Evolutionary conservation across 495 filamentous ascomycete species (phyloP).

Genomic region (Lasiosphaeris hirsuta): DNA sequence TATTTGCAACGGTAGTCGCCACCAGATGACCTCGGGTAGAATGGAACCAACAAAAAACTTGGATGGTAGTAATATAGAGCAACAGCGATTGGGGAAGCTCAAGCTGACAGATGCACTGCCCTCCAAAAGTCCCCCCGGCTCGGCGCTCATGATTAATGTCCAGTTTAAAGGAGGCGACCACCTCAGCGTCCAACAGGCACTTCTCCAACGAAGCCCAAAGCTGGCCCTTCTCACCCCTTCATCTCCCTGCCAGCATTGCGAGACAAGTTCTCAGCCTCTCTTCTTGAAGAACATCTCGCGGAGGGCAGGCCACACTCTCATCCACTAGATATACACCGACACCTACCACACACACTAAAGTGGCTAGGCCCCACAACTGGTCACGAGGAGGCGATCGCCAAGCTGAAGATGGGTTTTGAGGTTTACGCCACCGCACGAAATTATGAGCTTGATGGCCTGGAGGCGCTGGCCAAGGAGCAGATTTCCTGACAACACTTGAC

Average conservation of each 20-base stretch:
- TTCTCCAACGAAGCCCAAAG: not conserved
- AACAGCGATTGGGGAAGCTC: no score
- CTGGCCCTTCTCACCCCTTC: not conserved
- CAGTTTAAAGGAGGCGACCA: not conserved
- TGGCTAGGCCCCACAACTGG: not conserved
- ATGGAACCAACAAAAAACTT: no score
- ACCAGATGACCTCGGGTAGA: no score
- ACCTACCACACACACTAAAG: not conserved
- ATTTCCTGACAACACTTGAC: no score
- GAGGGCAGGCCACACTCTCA: conserved; percentile 5
- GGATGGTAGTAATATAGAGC: no score
- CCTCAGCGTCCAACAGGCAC: not conserved
- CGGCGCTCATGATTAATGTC: not conserved
- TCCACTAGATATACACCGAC: conserved; percentile 3
- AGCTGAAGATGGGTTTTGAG: not conserved
- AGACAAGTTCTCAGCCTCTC: no score
- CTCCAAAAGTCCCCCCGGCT: no score
- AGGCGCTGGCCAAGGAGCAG: not conserved
- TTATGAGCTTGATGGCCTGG: not conserved
- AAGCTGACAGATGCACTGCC: no score
- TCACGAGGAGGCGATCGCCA: not conserved
- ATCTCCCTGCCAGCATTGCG: no score
- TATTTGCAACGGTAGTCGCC: no score
- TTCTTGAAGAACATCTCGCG: not conserved
- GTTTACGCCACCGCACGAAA: conserved; percentile 3